These are phyloP conservation scores for Lodderomyces jiufengensis DNA, from an alignment of 1,139 yeast species.

Conservation along the genomic window DNA sequence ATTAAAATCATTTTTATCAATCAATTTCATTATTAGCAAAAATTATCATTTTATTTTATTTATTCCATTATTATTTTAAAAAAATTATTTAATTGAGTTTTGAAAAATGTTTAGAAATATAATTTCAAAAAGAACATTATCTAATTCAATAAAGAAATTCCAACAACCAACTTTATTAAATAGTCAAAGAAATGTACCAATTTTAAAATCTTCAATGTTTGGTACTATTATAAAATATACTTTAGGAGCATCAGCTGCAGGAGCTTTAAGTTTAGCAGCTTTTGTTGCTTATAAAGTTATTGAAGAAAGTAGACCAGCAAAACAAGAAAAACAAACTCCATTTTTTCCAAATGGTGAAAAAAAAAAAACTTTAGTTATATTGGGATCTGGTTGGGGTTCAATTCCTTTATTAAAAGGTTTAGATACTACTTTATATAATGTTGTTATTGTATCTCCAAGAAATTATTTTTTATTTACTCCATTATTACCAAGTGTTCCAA, in stretches of 20 bases:
- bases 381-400: conserved; percentile 96
- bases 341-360: conserved; percentile 63
- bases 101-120: conserved; percentile 1
- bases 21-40: background rate
- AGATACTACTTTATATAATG: conserved; percentile 84
- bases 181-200: conserved; percentile 1
- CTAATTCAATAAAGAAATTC: background rate
- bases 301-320: conserved; percentile 58
- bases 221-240: conserved; percentile 29
- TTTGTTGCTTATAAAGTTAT: conserved; percentile 55
- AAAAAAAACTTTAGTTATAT: conserved; percentile 82
- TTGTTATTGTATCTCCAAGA: conserved; percentile 87
- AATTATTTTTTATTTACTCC: conserved; percentile 95
- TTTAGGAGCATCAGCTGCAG: conserved; percentile 24
- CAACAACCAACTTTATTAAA: background rate
- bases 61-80: background rate
- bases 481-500: conserved; percentile 86
- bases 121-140: conserved; percentile 1
- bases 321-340: conserved; percentile 55
- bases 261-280: conserved; percentile 38
- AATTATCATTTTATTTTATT: background rate
- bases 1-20: too few species aligned
- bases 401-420: conserved; percentile 76
- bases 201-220: conserved; percentile 14
- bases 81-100: background rate